These are phyloP conservation scores for Penicillium malachiteum DNA, from an alignment of 495 filamentous ascomycete genomes.

Conservation along the genomic window DNA sequence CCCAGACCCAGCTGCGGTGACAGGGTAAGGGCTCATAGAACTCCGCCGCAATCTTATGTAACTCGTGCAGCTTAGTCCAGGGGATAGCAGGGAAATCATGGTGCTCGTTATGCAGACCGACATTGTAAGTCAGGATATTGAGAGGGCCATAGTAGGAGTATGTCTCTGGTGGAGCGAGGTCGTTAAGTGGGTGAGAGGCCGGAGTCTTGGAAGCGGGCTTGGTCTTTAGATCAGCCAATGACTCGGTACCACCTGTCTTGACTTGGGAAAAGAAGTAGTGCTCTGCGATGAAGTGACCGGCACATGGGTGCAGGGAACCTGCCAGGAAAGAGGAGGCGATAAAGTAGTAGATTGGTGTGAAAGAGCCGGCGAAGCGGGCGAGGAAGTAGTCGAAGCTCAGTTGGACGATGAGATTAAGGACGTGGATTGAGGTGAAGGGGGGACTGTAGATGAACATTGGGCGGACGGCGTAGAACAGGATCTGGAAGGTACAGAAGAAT, in stretches of 20 bases:
- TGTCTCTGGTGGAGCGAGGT: conserved; percentile 78
- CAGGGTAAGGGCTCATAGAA: conserved; percentile 88
- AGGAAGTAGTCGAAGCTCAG: conserved; percentile 74
- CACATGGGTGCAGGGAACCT: conserved; percentile 89
- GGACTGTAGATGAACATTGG: conserved; percentile 93
- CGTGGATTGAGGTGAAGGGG: conserved; percentile 82
- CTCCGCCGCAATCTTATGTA: conserved; percentile 81
- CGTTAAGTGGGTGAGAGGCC: conserved; percentile 40
- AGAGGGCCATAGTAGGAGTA: conserved; percentile 95
- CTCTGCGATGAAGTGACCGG: conserved; percentile 98
- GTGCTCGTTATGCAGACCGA: conserved; percentile 97
- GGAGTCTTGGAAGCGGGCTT: conserved; percentile 21
- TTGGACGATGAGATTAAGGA: conserved; percentile 75
- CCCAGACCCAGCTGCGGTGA: conserved; percentile 86
- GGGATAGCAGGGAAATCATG: conserved; percentile 98
- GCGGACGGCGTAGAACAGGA: conserved; percentile 98
- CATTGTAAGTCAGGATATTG: conserved; percentile 93
- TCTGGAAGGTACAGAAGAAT: conserved; percentile 99
- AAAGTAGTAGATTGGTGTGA: conserved; percentile 69
- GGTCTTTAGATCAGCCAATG: conserved; percentile 40
- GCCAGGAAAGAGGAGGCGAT: conserved; percentile 88
- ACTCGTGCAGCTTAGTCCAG: conserved; percentile 76
- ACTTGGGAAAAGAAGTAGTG: conserved; percentile 93
- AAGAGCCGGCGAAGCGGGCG: conserved; percentile 51
- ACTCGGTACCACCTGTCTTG: conserved; percentile 56